Evolutionary conservation across 805 yeast genomes (phyloP).

Genomic region (Tetrapisispora namnaoensis): DNA sequence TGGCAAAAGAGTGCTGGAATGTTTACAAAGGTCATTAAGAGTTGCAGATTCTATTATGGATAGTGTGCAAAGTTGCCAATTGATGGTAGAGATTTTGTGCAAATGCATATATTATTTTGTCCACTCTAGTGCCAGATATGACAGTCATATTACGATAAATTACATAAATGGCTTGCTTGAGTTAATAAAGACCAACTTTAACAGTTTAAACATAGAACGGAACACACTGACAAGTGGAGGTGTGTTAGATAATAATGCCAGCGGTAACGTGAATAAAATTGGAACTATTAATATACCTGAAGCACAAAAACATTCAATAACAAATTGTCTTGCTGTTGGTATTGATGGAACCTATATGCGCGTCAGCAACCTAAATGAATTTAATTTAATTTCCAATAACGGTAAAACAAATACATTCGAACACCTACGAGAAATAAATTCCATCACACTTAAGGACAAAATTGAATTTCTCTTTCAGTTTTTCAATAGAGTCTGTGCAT

Average conservation of each 20-base stretch:
- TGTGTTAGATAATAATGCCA: slow-evolving; percentile 6
- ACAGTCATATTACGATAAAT: slow-evolving; percentile 46
- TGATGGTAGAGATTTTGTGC: slow-evolving; percentile 84
- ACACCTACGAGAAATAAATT: slow-evolving; percentile 20
- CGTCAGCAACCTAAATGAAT: slow-evolving; percentile 7
- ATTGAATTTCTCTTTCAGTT: slow-evolving; percentile 32
- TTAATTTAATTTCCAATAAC: neutral
- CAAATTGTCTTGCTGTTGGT: slow-evolving; percentile 13
- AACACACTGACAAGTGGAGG: slow-evolving; percentile 18
- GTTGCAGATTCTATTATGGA: slow-evolving; percentile 95
- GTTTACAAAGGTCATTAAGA: slow-evolving; percentile 77
- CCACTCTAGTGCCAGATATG: slow-evolving; percentile 19
- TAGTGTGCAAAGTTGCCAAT: slow-evolving; percentile 47
- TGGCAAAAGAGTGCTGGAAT: slow-evolving; percentile 76
- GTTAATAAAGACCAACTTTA: slow-evolving; percentile 57
- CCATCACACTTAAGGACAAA: slow-evolving; percentile 23
- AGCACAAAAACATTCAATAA: neutral
- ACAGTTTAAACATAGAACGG: slow-evolving; percentile 25
- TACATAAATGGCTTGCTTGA: slow-evolving; percentile 84
- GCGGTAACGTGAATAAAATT: neutral
- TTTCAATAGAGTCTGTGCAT: slow-evolving; percentile 64
- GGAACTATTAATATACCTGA: neutral
- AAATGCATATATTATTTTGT: slow-evolving; percentile 75
- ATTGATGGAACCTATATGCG: slow-evolving; percentile 23
- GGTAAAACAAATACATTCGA: slow-evolving; percentile 1